Percentiles rank a stretch among this genome's conserved stretches.
These are phyloP conservation scores for Fusarium avenaceum DNA, from an alignment of 2,329 filamentous ascomycete species.

Conservation along the genomic window DNA sequence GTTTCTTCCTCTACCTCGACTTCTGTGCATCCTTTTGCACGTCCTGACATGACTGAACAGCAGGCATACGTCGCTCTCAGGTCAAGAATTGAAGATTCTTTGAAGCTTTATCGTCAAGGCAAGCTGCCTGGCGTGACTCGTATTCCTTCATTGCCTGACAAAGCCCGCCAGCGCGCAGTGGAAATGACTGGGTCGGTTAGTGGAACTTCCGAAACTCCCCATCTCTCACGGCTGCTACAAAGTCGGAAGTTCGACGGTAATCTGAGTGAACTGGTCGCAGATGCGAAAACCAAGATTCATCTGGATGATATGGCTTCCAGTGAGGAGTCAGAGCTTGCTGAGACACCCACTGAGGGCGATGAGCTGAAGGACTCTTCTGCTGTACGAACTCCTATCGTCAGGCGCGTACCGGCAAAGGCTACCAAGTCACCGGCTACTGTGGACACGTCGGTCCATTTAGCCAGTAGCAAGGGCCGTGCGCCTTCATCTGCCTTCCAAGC, in stretches of 20 bases:
- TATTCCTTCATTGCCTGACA: conserved; percentile 56
- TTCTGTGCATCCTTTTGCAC: conserved; percentile 55
- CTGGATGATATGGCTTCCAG: conserved; percentile 65
- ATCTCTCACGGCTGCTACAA: conserved; percentile 76
- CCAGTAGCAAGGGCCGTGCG: conserved; percentile 69
- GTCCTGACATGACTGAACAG: conserved; percentile 64
- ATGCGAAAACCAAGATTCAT: conserved; percentile 68
- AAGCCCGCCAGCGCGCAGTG: conserved; percentile 16
- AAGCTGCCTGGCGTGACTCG: conserved; percentile 63
- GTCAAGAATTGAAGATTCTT: conserved; percentile 67
- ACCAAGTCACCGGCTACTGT: conserved; percentile 64
- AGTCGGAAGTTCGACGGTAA: conserved; percentile 72
- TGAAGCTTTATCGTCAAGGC: conserved; percentile 66
- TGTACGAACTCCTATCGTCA: conserved; percentile 58
- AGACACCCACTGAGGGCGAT: conserved; percentile 31
- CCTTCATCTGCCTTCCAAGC: conserved; percentile 58
- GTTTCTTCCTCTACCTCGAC: conserved; percentile 15
- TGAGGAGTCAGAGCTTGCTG: conserved; percentile 65
- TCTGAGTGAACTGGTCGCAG: conserved; percentile 68
- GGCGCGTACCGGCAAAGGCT: conserved; percentile 71
- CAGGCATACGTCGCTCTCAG: conserved; percentile 65
- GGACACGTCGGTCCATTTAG: conserved; percentile 60
- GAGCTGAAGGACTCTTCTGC: conserved; percentile 31
- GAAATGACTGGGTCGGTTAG: conserved; percentile 57
- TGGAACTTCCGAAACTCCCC: conserved; percentile 71